Evolutionary conservation across 2,329 filamentous ascomycete species (phyloP).

Genomic region (Blastomyces parvus): DNA sequence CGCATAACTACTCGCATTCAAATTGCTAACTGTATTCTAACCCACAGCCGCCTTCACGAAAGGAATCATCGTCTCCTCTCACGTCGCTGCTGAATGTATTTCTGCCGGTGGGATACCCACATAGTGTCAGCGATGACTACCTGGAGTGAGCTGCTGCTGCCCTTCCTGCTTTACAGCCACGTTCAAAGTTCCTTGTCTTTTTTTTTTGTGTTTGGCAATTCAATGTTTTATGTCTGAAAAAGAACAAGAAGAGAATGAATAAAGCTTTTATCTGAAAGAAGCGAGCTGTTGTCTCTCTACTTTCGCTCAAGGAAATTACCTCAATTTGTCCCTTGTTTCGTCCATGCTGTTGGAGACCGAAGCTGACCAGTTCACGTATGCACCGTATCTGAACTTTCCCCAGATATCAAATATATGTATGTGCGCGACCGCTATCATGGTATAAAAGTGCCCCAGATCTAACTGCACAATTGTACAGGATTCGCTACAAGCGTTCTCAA

Average conservation of each 20-base stretch:
- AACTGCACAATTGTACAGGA: slow-evolving; percentile 22
- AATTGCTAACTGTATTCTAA: not conserved
- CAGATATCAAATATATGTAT: slow-evolving; percentile 60
- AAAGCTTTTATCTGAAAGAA: not conserved
- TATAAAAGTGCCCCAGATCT: not conserved
- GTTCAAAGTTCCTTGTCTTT: not conserved
- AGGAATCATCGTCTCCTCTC: slow-evolving; percentile 20
- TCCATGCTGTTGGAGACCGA: not conserved
- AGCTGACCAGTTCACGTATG: not conserved
- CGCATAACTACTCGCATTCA: not conserved
- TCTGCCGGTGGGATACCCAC: slow-evolving; percentile 76
- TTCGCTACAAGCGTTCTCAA: slow-evolving; percentile 35
- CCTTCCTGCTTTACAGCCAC: not conserved
- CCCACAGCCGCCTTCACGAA: slow-evolving; percentile 15
- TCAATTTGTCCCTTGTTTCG: not conserved
- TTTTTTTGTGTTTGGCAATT: not conserved
- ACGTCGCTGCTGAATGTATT: slow-evolving; percentile 58
- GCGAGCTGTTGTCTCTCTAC: not conserved
- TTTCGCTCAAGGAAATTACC: not conserved
- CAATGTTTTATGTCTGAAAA: not conserved
- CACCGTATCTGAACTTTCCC: slow-evolving; percentile 4
- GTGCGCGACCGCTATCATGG: slow-evolving; percentile 23
- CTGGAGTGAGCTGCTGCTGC: slow-evolving; percentile 45
- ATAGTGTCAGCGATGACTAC: slow-evolving; percentile 79
- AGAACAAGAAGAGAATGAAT: not conserved